A percentile compares a stretch with the other conserved stretches of the same genome.
Evolutionary conservation across 345 rosid genomes (phyloP).

Genomic region (Pugionium dolabratum): DNA sequence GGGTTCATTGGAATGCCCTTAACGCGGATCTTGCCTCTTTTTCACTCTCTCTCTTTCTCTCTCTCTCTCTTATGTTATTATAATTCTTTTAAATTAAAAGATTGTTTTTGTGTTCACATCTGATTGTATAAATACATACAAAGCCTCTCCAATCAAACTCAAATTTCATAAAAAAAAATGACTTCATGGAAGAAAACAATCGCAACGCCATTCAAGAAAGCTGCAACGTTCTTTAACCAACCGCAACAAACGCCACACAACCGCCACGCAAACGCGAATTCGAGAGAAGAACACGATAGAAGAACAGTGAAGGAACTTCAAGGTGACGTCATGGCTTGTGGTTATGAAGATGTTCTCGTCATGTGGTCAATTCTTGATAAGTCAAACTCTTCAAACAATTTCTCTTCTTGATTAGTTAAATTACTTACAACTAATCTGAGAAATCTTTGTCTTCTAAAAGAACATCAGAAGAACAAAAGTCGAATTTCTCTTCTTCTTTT

Average conservation of each 20-base stretch:
- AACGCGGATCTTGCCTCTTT: conserved; percentile 80
- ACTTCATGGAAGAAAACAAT: conserved; percentile 88
- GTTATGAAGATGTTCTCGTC: conserved; percentile 85
- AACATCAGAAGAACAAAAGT: neutral
- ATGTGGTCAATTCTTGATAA: conserved; percentile 99
- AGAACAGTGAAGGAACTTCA: conserved; percentile 59
- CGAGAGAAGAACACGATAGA: conserved; percentile 51
- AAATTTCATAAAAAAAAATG: conserved; percentile 38
- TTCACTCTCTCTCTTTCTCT: conserved; percentile 27
- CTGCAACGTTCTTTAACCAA: conserved; percentile 76
- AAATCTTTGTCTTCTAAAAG: too few species aligned
- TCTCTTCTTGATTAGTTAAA: conserved; percentile 43
- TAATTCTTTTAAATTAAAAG: neutral
- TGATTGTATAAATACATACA: conserved; percentile 36
- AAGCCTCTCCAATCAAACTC: conserved; percentile 16
- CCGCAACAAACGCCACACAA: conserved; percentile 46
- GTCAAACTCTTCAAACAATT: conserved; percentile 61
- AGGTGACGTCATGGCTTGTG: conserved; percentile 93
- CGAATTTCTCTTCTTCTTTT: too few species aligned
- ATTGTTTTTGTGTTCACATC: conserved; percentile 36
- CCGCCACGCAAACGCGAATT: conserved; percentile 41
- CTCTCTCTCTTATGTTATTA: conserved; percentile 19
- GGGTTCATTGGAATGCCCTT: conserved; percentile 57
- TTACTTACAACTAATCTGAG: too few species aligned
- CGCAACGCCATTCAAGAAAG: conserved; percentile 75